A percentile compares a stretch with the other conserved stretches of the same genome.
Evolutionary conservation across 345 rosid genomes (phyloP).

Genomic region (Arabidopsis arenosa): DNA sequence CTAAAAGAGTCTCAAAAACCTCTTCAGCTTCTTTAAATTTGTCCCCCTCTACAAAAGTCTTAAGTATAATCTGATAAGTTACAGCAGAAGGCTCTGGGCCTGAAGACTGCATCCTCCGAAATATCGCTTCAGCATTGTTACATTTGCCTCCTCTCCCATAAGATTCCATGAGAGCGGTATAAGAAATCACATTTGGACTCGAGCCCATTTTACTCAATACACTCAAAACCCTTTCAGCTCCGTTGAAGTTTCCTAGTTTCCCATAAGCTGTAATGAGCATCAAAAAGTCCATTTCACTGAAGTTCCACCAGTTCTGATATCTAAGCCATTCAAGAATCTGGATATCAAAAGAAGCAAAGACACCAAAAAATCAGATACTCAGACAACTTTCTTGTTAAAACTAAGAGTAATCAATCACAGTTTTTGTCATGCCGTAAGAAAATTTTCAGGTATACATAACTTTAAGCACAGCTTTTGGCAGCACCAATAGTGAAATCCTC

Average conservation of each 20-base stretch:
- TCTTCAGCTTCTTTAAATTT: constrained; percentile 88
- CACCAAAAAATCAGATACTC: constrained; percentile 19
- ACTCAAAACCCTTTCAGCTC: constrained; percentile 77
- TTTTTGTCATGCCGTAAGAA: not conserved
- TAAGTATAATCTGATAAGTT: constrained; percentile 90
- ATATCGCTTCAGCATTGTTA: constrained; percentile 91
- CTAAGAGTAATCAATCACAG: not conserved
- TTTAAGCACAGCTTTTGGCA: constrained; percentile 7
- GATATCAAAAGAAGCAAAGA: constrained; percentile 26
- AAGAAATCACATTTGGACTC: constrained; percentile 73
- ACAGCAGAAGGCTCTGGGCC: constrained; percentile 95
- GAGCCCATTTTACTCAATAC: constrained; percentile 73
- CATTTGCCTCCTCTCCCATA: constrained; percentile 88
- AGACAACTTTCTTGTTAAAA: not conserved
- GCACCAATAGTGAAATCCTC: not conserved
- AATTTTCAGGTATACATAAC: constrained; percentile 3
- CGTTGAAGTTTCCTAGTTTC: constrained; percentile 84
- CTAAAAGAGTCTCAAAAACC: constrained; percentile 76
- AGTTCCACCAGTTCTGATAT: constrained; percentile 86
- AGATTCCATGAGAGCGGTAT: constrained; percentile 95
- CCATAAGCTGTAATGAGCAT: constrained; percentile 94
- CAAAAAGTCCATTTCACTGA: constrained; percentile 81
- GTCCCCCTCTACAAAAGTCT: constrained; percentile 81
- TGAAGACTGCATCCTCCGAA: constrained; percentile 87
- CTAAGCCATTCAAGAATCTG: constrained; percentile 96